Evolutionary conservation across 257 asterid genomes (phyloP), one percentile per base, ranked within the genome.

Genomic region (Ilex asprella): DNA sequence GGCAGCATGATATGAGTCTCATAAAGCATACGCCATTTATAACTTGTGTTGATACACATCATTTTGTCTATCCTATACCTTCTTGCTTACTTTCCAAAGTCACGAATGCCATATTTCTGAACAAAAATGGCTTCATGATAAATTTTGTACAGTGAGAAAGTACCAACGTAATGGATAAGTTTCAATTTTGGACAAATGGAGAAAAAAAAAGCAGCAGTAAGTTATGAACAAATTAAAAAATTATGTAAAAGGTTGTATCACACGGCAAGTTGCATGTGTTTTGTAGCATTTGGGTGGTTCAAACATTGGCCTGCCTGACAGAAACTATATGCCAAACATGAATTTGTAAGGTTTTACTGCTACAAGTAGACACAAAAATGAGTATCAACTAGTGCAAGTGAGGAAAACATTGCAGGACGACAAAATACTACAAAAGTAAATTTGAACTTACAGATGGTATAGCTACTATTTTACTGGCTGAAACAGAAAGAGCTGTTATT

Each of bases 381-480:
- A 47, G 56, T 16, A 64, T 49, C 58, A 67, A 47, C 59, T 31
- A 47, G 56, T 60, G 31, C 31, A 60, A 16, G 52, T 55, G 16
- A 67, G 31, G 44, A 32, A 56, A 55, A 39, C 51, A 39, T 44
- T 30, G 43, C 10, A 52, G 44, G 21, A 56, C 31, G 53, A 31
- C 7, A 35, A 30, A 58, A 31, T 70, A 27, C 60, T 39, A 52
- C 55, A 56, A 55, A 59, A 58, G 44, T 50, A 9, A 32, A 52
- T 41, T 6, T 59, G 51, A 54, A 81, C 96, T 88, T 79, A 88
- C 96, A 15, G 92, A 78, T 31, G 97, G 95, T 63, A 82, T 80
- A 58, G 64, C 82, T 64, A 77, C 81, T 10, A 92, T 86, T 84
- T 88, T 92, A 77, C 95, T 84, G 67, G 98, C 98, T 39, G 95